Evolutionary conservation across 139 green algal genomes (phyloP).

Genomic region (Volvox reticuliferus): DNA sequence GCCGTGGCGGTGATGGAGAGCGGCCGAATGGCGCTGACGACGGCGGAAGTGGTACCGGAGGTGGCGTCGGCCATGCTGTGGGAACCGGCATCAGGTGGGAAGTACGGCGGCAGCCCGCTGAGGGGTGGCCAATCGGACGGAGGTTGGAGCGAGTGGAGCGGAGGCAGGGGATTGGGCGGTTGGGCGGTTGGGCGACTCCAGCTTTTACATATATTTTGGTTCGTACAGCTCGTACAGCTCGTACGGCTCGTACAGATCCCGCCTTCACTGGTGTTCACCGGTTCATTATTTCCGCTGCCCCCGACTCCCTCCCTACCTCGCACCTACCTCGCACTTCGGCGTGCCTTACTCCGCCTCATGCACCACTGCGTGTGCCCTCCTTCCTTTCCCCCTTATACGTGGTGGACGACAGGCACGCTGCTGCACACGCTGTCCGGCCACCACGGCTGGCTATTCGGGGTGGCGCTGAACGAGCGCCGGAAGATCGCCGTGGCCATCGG

Average conservation of each 20-base stretch:
- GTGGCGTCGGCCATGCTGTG: slow-evolving; percentile 37
- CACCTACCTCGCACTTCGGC: too few species aligned
- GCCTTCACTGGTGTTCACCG: background rate
- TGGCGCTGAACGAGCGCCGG: slow-evolving; percentile 30
- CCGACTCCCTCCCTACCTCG: too few species aligned
- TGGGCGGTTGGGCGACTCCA: background rate
- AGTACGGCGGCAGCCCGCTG: too few species aligned
- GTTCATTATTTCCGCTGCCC: background rate
- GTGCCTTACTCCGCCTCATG: too few species aligned
- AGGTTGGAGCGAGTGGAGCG: background rate
- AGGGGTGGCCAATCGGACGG: too few species aligned
- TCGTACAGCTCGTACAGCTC: background rate
- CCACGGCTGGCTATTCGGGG: slow-evolving; percentile 35
- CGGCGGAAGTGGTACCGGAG: slow-evolving; percentile 33
- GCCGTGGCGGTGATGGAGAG: slow-evolving; percentile 30
- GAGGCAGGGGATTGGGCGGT: background rate
- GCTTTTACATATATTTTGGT: background rate
- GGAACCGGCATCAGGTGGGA: background rate
- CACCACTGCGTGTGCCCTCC: too few species aligned
- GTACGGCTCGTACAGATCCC: background rate
- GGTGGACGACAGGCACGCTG: slow-evolving; percentile 29
- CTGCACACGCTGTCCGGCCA: slow-evolving; percentile 26
- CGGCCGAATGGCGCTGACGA: slow-evolving; percentile 19
- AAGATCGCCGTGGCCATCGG: slow-evolving; percentile 31
- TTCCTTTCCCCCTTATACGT: too few species aligned